Evolutionary conservation across 805 yeast genomes (phyloP), one percentile per base, ranked within the genome.

Genomic region (Grigorovia transvaalensis): DNA sequence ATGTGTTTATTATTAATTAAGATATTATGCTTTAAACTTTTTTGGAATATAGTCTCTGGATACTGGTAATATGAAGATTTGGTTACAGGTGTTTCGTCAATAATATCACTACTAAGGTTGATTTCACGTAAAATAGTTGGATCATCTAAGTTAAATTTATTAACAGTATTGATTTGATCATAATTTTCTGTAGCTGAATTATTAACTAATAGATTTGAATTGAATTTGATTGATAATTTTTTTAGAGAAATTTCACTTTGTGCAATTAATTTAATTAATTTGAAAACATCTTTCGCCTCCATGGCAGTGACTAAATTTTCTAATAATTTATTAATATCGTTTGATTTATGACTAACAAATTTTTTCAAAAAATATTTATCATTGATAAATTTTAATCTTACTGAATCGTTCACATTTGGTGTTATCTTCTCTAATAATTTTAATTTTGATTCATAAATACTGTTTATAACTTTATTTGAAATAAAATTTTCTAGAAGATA

Each of bases 331-430:
- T 55, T 53, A 18, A 47, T 52, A 30, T 48, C 53, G 33, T 57
- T 55, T 30, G 49, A 44, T 45, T 19, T 44, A 20, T 20, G 29
- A 20, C 45, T 46, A 11, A 77, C 69, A 59, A 66, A 89, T 44
- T 67, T 70, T 64, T 78, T 79, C 4, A 67, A 68, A 27, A 74
- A 72, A 62, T 90, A 90, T 66, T 90, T 90, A 44, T 76, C 72
- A 8, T 74, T 74, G 47, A 88, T 82, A 61, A 76, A 88, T n/a
- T 65, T 64, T 35, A 78, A 68, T 48, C 95, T 71, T 40, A 74
- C 74, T 13, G 71, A 75, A 51, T 75, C 71, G 0, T 74, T 48
- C 1, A 77, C 61, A 11, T 63, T 51, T 4, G 75, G 55, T 15
- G 56, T 55, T 2, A 77, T 70, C 50, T 72, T 57, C 43, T 50